Evolutionary conservation across 2,329 filamentous ascomycete genomes (phyloP).

Genomic region (Penicillium sp.): DNA sequence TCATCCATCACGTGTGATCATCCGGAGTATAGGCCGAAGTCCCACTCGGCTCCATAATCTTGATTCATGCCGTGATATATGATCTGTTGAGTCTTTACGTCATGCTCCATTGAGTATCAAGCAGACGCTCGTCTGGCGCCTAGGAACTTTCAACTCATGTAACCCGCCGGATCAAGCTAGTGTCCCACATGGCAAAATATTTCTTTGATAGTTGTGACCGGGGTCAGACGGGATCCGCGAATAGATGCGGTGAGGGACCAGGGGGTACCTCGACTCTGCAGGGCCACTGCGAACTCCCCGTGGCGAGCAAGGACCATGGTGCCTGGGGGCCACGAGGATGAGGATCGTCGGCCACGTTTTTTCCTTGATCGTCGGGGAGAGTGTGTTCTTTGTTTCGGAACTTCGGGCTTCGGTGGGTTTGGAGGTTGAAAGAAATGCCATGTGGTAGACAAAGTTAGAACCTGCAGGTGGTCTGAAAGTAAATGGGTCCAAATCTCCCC

Average conservation of each 20-base stretch:
- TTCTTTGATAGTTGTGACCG: background rate
- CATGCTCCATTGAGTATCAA: background rate
- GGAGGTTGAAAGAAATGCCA: background rate
- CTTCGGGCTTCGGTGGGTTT: background rate
- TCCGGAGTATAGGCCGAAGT: background rate
- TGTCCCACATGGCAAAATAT: background rate
- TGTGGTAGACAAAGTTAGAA: conserved; percentile 7
- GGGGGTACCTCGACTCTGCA: background rate
- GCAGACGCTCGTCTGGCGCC: background rate
- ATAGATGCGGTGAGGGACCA: background rate
- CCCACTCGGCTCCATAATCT: background rate
- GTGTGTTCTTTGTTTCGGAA: background rate
- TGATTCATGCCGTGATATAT: background rate
- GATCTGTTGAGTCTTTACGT: background rate
- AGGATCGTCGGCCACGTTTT: conserved; percentile 21
- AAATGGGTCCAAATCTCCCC: background rate
- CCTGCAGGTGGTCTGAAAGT: background rate
- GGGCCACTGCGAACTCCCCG: background rate
- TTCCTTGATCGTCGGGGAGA: background rate
- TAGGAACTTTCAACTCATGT: background rate
- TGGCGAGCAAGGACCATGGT: background rate
- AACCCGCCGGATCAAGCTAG: background rate
- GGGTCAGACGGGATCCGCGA: background rate
- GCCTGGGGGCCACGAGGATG: conserved; percentile 23
- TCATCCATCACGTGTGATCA: background rate